Evolutionary conservation across 2,329 filamentous ascomycete species (phyloP), one percentile per base, ranked within the genome.

Genomic region (Venturia carpophila): DNA sequence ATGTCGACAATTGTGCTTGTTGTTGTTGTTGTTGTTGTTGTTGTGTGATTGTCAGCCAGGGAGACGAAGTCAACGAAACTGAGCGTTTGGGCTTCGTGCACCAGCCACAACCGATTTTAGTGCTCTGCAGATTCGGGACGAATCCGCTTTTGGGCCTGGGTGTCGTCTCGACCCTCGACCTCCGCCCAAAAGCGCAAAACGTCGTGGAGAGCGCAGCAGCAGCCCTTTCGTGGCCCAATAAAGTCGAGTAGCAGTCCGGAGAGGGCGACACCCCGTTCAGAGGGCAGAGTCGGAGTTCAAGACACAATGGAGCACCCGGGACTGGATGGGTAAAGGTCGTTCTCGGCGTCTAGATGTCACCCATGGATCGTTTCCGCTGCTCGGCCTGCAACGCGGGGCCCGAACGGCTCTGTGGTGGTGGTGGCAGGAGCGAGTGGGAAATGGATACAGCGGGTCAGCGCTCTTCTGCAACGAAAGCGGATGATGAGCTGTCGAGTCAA

Each of bases 41-140:
- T 52, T 15, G 47, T 37, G 52, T 15, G 47, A n/a, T 19, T 58
- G 52, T 17, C 11, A 21, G 17, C 52, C 30, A 58, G 17, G 30
- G 27, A 34, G 30, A 58, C 27, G 19, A 27, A 34, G 30, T 9
- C 27, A n/a, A 37, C 27, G 52, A 34, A 34, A 34, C 3, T 34
- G 30, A 47, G 45, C 49, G 52, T 58, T 58, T 58, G n/a, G 24
- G 19, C 11, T 52, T 3, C 7, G 30, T 19, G 52, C 52, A 58
- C 52, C 6, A 58, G 52, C 52, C 52, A 58, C 52, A 58, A 21
- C 52, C 52, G 52, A 58, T 37, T 58, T 58, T 58, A 58, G 52
- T 58, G 52, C 27, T 17, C 27, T 37, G 52, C 49, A 56, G 52
- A 58, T 58, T 58, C 52, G 52, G 52, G 52, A 37, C 37, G 30